Percentiles rank a stretch among this genome's conserved stretches.
Evolutionary conservation across 2,329 filamentous ascomycete genomes (phyloP).

Genomic region (Boeremia exigua): DNA sequence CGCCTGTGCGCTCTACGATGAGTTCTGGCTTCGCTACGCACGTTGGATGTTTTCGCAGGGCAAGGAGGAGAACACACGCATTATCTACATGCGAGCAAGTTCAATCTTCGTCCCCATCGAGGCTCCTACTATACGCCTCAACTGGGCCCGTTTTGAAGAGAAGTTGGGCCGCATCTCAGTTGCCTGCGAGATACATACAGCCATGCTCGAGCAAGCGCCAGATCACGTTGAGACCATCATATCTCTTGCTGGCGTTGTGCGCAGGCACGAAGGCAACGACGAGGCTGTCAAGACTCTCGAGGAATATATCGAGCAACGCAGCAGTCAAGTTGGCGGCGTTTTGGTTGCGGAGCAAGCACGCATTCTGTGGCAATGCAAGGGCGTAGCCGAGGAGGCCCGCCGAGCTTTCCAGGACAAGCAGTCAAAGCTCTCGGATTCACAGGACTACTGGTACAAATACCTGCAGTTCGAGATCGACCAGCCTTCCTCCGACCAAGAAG

Average conservation of each 20-base stretch:
- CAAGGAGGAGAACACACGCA: slow-evolving; percentile 88
- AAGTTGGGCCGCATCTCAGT: slow-evolving; percentile 76
- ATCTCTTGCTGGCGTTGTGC: slow-evolving; percentile 84
- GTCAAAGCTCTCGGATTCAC: slow-evolving; percentile 83
- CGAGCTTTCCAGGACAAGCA: slow-evolving; percentile 82
- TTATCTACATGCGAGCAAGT: slow-evolving; percentile 87
- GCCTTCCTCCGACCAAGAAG: slow-evolving; percentile 69
- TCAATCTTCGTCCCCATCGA: slow-evolving; percentile 87
- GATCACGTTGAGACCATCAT: slow-evolving; percentile 87
- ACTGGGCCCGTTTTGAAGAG: slow-evolving; percentile 96
- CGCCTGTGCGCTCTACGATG: slow-evolving; percentile 92
- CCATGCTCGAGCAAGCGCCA: slow-evolving; percentile 77
- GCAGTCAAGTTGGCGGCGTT: slow-evolving; percentile 82
- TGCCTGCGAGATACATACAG: slow-evolving; percentile 82
- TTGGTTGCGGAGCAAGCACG: slow-evolving; percentile 88
- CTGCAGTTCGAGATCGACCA: slow-evolving; percentile 88
- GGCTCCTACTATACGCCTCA: slow-evolving; percentile 79
- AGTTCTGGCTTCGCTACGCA: slow-evolving; percentile 97
- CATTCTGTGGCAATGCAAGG: slow-evolving; percentile 86
- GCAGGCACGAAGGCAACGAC: slow-evolving; percentile 82
- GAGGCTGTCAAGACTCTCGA: slow-evolving; percentile 85
- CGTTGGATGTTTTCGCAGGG: slow-evolving; percentile 81
- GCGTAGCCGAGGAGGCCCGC: slow-evolving; percentile 79
- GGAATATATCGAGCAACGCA: slow-evolving; percentile 74
- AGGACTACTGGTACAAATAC: slow-evolving; percentile 88